phyloP scores from a whole-genome alignment of 2,329 filamentous ascomycete genomes.

The Anthostomella pinea region DNA sequence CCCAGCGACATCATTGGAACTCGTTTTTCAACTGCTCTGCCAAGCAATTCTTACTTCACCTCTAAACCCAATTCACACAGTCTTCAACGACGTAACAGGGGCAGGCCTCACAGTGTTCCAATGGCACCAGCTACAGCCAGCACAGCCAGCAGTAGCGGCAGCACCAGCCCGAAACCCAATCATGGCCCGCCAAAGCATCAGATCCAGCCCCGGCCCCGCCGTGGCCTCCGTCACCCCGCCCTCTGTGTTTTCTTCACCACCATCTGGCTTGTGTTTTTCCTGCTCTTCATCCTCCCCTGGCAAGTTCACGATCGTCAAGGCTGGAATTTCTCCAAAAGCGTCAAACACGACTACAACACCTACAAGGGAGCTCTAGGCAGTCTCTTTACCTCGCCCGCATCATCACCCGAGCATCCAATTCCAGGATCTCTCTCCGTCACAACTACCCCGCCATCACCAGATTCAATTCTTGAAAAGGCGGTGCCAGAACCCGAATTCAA shows the following conservation, averaged over 20 bases:
- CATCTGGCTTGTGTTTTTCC: slow-evolving; percentile 27
- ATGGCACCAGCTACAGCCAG: slow-evolving; percentile 8
- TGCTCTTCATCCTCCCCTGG: slow-evolving; percentile 31
- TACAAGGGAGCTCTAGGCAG: slow-evolving; percentile 23
- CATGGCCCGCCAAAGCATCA: slow-evolving; percentile 15
- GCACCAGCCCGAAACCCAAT: too few relatives aligned
- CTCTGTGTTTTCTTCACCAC: slow-evolving; percentile 32
- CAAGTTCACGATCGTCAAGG: slow-evolving; percentile 27
- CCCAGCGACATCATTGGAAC: too few relatives aligned
- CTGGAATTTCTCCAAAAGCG: slow-evolving; percentile 25
- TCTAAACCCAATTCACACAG: too few relatives aligned
- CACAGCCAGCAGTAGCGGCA: too few relatives aligned
- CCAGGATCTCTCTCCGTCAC: slow-evolving; percentile 7
- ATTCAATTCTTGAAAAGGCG: slow-evolving; percentile 14
- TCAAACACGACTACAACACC: slow-evolving; percentile 24
- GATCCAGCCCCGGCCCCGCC: slow-evolving; percentile 21
- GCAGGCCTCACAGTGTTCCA: not conserved
- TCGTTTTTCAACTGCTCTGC: too few relatives aligned
- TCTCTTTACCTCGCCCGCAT: slow-evolving; percentile 15
- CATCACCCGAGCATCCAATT: slow-evolving; percentile 12
- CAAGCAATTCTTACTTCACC: too few relatives aligned
- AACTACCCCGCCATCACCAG: slow-evolving; percentile 12
- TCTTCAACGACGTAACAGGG: too few relatives aligned
- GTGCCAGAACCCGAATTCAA: slow-evolving; percentile 22
- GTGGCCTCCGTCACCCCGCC: slow-evolving; percentile 28